phyloP scores from a whole-genome alignment of 495 filamentous ascomycete genomes.

The Aspergillus campestris region DNA sequence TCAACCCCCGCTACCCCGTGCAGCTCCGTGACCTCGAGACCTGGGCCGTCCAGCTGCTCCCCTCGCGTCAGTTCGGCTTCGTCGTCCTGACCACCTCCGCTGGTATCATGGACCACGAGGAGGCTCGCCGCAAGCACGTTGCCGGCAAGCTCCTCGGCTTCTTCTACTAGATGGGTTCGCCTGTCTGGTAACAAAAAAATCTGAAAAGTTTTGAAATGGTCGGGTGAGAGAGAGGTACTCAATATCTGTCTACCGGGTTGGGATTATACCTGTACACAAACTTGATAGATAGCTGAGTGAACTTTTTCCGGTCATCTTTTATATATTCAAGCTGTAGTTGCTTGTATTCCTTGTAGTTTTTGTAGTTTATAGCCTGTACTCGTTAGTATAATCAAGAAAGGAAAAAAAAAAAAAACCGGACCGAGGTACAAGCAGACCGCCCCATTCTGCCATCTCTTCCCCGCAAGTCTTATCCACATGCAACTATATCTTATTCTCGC shows the following conservation, averaged over 20 bases:
- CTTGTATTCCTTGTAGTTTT: no score
- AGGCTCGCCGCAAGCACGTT: constrained; percentile 95
- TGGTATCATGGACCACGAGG: constrained; percentile 99
- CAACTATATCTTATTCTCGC: constrained; percentile 20
- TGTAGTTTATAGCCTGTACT: no score
- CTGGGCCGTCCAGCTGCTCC: constrained; percentile 97
- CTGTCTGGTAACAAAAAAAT: constrained; percentile 4
- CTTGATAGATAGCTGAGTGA: no score
- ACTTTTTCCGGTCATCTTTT: no score
- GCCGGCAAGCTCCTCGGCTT: constrained; percentile 94
- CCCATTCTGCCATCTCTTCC: no score
- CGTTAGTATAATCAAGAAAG: no score
- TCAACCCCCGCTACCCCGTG: constrained; percentile 97
- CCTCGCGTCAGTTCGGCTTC: constrained; percentile 98
- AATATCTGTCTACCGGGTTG: not conserved
- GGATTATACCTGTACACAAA: no score
- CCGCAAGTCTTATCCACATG: constrained; percentile 2
- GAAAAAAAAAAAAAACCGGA: no score
- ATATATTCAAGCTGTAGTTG: no score
- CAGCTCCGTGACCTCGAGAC: constrained; percentile 95
- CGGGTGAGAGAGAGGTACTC: not conserved
- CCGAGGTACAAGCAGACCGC: no score
- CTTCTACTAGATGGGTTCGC: constrained; percentile 66
- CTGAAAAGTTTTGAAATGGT: not conserved
- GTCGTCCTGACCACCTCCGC: constrained; percentile 97